These are phyloP conservation scores for Irpex sp. DNA, from an alignment of 1,284 basidiomycete species.

Conservation along the genomic window DNA sequence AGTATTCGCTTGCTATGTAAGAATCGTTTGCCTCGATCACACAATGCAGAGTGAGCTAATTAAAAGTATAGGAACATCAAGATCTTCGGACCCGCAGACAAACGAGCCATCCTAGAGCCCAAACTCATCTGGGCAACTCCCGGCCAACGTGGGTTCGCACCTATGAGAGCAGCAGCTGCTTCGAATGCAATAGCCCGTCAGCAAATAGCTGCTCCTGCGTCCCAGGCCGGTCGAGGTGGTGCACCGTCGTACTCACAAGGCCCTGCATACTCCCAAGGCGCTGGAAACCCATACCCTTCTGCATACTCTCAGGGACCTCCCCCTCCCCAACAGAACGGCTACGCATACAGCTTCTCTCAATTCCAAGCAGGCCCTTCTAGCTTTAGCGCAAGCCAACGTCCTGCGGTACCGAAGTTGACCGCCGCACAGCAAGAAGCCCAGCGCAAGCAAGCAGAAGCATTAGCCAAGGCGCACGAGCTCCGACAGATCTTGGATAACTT, in stretches of 20 bases:
- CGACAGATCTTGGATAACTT: constrained; percentile 59
- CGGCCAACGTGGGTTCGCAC: constrained; percentile 51
- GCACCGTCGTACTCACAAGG: too few relatives aligned
- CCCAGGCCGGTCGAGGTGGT: neutral
- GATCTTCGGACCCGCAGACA: constrained; percentile 66
- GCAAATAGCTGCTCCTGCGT: neutral
- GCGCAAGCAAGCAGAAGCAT: constrained; percentile 49
- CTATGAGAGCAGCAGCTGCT: constrained; percentile 20
- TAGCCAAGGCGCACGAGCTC: constrained; percentile 62
- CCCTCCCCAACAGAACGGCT: neutral
- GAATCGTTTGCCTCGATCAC: constrained; percentile 15
- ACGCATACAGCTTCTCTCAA: neutral
- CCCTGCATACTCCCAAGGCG: neutral
- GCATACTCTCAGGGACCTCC: neutral
- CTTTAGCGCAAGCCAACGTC: neutral
- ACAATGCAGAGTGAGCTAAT: constrained; percentile 3
- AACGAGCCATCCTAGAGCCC: constrained; percentile 59
- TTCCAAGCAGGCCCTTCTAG: neutral
- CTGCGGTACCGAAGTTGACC: constrained; percentile 25
- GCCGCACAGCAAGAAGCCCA: constrained; percentile 28
- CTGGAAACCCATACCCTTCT: neutral
- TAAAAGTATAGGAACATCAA: constrained; percentile 51
- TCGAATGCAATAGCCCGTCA: constrained; percentile 1
- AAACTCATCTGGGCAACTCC: constrained; percentile 75
- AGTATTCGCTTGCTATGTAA: constrained; percentile 61